These are phyloP conservation scores for Candida arabinofermentans DNA, from an alignment of 805 yeast species.

Conservation along the genomic window DNA sequence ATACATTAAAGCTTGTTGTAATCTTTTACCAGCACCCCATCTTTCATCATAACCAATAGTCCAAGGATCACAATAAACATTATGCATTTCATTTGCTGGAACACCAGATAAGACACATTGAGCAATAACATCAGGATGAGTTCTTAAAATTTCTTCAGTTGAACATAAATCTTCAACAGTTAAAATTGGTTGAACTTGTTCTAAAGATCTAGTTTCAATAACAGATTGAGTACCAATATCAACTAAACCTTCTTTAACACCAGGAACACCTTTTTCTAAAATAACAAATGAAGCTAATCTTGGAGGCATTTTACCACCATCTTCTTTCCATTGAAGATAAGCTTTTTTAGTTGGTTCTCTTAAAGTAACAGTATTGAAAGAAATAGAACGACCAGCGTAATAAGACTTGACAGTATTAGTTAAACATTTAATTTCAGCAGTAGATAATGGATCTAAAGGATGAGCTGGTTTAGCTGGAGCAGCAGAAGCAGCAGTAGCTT, in stretches of 20 bases:
- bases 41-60: slow-evolving; percentile 61
- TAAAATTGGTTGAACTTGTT: slow-evolving; percentile 70
- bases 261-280: slow-evolving; percentile 52
- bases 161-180: slow-evolving; percentile 62
- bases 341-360: slow-evolving; percentile 67
- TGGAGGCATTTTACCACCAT: slow-evolving; percentile 58
- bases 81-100: slow-evolving; percentile 56
- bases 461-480: slow-evolving; percentile 56
- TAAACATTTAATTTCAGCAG: slow-evolving; percentile 57
- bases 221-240: slow-evolving; percentile 49
- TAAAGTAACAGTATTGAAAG: slow-evolving; percentile 66
- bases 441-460: slow-evolving; percentile 69
- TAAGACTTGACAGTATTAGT: slow-evolving; percentile 48
- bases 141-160: slow-evolving; percentile 63
- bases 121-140: slow-evolving; percentile 66
- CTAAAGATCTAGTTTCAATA: slow-evolving; percentile 42
- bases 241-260: slow-evolving; percentile 69
- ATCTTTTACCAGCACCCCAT: slow-evolving; percentile 72
- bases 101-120: slow-evolving; percentile 71
- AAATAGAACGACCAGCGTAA: slow-evolving; percentile 40
- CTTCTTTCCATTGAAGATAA: slow-evolving; percentile 62
- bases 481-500: slow-evolving; percentile 50
- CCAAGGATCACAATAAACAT: slow-evolving; percentile 65
- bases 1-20: slow-evolving; percentile 79
- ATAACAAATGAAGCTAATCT: slow-evolving; percentile 65